These are phyloP conservation scores for Aspergillus indologenus DNA, from an alignment of 495 filamentous ascomycete species.

Conservation along the genomic window DNA sequence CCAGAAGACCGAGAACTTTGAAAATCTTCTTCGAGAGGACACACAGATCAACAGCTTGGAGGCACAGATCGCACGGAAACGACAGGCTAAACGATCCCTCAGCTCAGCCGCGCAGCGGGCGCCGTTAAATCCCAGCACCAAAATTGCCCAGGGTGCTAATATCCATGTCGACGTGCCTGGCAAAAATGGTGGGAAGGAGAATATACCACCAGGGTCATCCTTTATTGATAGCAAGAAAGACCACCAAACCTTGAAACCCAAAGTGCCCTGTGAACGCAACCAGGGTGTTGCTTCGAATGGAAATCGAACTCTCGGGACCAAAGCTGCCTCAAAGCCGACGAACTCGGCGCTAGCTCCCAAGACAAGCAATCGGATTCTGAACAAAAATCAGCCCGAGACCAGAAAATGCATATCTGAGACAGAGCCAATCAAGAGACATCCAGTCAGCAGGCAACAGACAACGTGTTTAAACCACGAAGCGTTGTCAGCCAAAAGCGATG, in stretches of 20 bases:
- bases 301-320: background rate
- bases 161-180: conserved; percentile 35
- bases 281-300: background rate
- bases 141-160: conserved; percentile 30
- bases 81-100: conserved; percentile 27
- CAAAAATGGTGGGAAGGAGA: conserved; percentile 48
- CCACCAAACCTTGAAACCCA: conserved; percentile 8
- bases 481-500: background rate
- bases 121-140: conserved; percentile 37
- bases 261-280: conserved; percentile 1
- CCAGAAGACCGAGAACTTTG: conserved; percentile 23
- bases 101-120: conserved; percentile 27
- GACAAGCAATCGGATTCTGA: conserved; percentile 5
- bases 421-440: conserved; percentile 5
- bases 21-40: conserved; percentile 12
- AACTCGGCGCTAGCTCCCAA: conserved; percentile 9
- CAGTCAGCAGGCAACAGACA: background rate
- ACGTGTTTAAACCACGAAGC: background rate
- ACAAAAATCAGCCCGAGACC: conserved; percentile 9
- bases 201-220: conserved; percentile 38
- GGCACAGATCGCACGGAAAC: conserved; percentile 26
- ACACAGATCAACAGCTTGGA: conserved; percentile 27
- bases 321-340: background rate
- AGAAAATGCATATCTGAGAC: conserved; percentile 9
- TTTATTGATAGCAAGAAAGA: conserved; percentile 19